A percentile compares a stretch with the other conserved stretches of the same genome.
Conservation (phyloP, 2,329 filamentous ascomycete genomes). For the Trichoderma semiorbis region DNA sequence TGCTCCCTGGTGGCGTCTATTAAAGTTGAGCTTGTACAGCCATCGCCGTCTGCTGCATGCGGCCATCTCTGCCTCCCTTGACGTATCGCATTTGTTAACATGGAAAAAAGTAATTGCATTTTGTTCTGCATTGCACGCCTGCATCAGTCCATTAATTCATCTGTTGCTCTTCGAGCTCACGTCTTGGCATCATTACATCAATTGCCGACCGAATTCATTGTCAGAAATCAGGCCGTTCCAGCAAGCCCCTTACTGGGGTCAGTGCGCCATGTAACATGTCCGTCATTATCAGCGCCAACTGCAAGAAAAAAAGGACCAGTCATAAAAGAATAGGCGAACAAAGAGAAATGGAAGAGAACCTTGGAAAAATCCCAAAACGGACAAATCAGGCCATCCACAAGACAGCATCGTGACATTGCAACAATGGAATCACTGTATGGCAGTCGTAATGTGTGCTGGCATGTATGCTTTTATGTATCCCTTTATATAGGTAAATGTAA, state of each 20-base stretch:
- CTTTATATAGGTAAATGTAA: conserved; percentile 13
- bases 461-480: conserved; percentile 1
- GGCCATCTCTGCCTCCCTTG: not conserved
- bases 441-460: not conserved
- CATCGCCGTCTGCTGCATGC: not conserved
- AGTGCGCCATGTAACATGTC: conserved; percentile 2
- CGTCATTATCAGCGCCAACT: not conserved
- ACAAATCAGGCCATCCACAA: not conserved
- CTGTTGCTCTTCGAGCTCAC: not conserved
- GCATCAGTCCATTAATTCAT: not conserved
- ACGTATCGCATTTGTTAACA: not conserved
- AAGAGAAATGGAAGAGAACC: not conserved
- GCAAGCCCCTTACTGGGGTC: conserved; percentile 11
- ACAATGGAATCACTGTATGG: not conserved
- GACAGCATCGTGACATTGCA: not conserved
- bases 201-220: not conserved
- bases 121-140: not conserved
- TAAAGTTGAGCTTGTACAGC: not conserved
- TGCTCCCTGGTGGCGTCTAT: not conserved
- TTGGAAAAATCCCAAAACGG: not conserved
- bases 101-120: not conserved
- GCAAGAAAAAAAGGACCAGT: not conserved
- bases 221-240: not conserved
- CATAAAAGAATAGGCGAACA: not conserved
- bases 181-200: not conserved